These are phyloP conservation scores for Takakia lepidozioides DNA, from an alignment of 225 moss, liverwort and hornwort genomes.

Conservation along the genomic window DNA sequence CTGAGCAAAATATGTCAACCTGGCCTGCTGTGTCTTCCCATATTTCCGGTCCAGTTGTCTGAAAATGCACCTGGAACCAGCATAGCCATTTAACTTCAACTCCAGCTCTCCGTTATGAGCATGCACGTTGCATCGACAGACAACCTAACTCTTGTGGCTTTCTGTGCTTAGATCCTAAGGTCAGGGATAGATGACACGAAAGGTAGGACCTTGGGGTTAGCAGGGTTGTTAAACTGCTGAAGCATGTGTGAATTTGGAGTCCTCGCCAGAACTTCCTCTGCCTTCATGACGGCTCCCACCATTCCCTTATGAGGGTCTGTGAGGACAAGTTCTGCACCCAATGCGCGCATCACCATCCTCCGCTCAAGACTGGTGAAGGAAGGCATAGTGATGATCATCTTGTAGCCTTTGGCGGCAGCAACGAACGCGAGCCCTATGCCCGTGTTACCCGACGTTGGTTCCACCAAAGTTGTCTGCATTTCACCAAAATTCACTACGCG, in stretches of 20 bases:
- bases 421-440: constrained; percentile 68
- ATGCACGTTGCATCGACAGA: no score
- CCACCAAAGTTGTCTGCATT: constrained; percentile 56
- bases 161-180: no score
- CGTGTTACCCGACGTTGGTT: constrained; percentile 67
- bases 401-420: constrained; percentile 56
- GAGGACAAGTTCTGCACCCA: constrained; percentile 63
- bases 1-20: constrained; percentile 63
- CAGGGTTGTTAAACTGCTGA: constrained; percentile 62
- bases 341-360: constrained; percentile 54
- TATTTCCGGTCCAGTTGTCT: no score
- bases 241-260: constrained; percentile 51
- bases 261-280: constrained; percentile 31
- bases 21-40: constrained; percentile 73
- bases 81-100: no score
- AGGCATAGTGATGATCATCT: constrained; percentile 71
- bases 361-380: constrained; percentile 67
- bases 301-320: constrained; percentile 29
- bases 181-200: no score
- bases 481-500: no score
- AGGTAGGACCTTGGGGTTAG: no score
- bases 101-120: no score
- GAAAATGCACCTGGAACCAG: no score
- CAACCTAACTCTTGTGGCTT: no score
- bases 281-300: constrained; percentile 24